Percentiles rank a stretch among this genome's conserved stretches.
Conservation (phyloP, 306 rosid species). For the Vigna trinervia region DNA sequence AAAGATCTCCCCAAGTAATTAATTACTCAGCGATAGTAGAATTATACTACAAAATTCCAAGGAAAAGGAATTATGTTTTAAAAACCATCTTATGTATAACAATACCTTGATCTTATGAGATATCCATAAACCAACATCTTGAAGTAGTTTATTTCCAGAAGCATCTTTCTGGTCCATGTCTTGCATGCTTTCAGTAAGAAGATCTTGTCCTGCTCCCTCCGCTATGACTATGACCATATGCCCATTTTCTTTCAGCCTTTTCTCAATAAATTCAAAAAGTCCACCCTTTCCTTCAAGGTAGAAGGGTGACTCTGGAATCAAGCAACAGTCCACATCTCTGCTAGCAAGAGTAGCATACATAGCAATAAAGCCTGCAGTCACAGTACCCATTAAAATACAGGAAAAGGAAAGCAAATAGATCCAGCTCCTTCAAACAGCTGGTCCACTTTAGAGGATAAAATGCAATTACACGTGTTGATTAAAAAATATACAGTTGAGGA, state of each 20-base stretch:
- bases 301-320: slow-evolving; percentile 94
- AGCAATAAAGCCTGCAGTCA: slow-evolving; percentile 81
- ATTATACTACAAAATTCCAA: slow-evolving; percentile 25
- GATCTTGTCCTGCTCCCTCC: slow-evolving; percentile 92
- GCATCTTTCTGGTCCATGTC: slow-evolving; percentile 73
- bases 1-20: slow-evolving; percentile 11
- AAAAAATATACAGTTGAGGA: not conserved
- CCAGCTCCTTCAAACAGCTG: not conserved
- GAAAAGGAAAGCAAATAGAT: not conserved
- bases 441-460: not conserved
- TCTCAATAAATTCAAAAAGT: slow-evolving; percentile 74
- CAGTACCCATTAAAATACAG: slow-evolving; percentile 4
- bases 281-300: slow-evolving; percentile 90
- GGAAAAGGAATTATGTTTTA: slow-evolving; percentile 25
- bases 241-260: slow-evolving; percentile 75
- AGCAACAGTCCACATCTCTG: slow-evolving; percentile 94
- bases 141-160: slow-evolving; percentile 82
- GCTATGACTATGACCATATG: slow-evolving; percentile 94
- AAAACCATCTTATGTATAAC: slow-evolving; percentile 30
- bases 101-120: slow-evolving; percentile 85
- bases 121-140: slow-evolving; percentile 88
- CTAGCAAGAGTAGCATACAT: slow-evolving; percentile 95
- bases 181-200: slow-evolving; percentile 72
- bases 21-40: slow-evolving; percentile 25
- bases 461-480: not conserved